Base-by-base conservation (phyloP, 2,329 filamentous ascomycete genomes). In the Pseudocercospora vitis region DNA sequence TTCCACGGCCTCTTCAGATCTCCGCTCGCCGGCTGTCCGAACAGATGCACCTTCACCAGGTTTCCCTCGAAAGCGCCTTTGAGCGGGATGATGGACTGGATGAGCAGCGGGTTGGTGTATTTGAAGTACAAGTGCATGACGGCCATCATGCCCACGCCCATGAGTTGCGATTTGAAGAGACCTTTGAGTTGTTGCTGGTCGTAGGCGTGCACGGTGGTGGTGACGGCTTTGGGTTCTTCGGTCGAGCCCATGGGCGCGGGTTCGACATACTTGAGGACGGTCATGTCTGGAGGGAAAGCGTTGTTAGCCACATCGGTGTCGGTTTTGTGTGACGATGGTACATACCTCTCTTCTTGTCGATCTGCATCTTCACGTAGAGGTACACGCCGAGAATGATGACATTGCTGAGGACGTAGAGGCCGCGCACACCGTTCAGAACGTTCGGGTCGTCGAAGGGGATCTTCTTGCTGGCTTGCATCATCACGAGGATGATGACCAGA, bases 61-160 rank as follows among this genome's bases (percentile, higher is more conserved):
- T 96, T 97, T 77, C 87, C 82, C 81, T 99, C 94, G 74, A 99
- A 83, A 40, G 91, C 92, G 71, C 88, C 83, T 86, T 99, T 99
- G 75, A 97, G 81, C 28, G 94, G 94, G 71, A 99, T 94, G 78
- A 99, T 96, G 73, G 88, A 95, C 84, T 99, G 94, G 78, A 99
- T 96, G 69, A 96, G 80, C 48, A 99, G 88, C 35, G 94, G 94
- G 85, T 97, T 99, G 78, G 91, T 97, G 86, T 97, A 99, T 75
- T 96, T 91, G 82, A 99, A 88, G 85, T 97, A 99, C 58, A 99
- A 64, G 79, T 99, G 94, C 92, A 99, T 97, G 70, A 96, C 89
- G 58, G 76, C 85, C 92, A 99, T 97, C 91, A 99, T 99, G 73
- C 83, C 91, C 55, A 99, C 81, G 56, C 94, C 94, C 89, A 96